A percentile compares a stretch with the other conserved stretches of the same genome.
Conservation (phyloP, 1,284 basidiomycete species). For the Fistulina hepatica region DNA sequence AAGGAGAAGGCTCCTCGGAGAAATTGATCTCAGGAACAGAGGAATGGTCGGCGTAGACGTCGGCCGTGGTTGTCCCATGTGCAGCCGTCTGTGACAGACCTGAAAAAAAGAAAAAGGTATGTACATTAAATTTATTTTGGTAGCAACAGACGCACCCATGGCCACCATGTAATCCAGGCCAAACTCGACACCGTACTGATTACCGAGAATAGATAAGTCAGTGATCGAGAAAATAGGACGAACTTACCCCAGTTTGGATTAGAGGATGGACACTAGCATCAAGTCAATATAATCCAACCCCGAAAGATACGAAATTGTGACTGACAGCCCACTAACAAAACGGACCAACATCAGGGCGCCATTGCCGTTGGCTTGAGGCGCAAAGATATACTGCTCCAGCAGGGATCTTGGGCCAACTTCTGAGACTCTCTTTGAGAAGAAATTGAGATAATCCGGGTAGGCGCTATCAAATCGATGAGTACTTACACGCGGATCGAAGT, state of each 20-base stretch:
- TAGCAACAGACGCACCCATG: constrained; percentile 26
- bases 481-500: neutral
- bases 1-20: constrained; percentile 20
- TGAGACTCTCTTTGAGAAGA: constrained; percentile 42
- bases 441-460: constrained; percentile 44
- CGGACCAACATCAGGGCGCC: constrained; percentile 43
- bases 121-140: neutral
- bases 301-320: constrained; percentile 9
- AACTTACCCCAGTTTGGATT: constrained; percentile 52
- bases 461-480: constrained; percentile 15
- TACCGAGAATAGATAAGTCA: constrained; percentile 1
- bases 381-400: constrained; percentile 46
- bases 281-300: constrained; percentile 7
- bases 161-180: constrained; percentile 42
- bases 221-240: neutral
- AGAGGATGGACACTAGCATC: constrained; percentile 43
- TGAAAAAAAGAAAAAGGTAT: constrained; percentile 11
- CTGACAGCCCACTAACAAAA: constrained; percentile 46
- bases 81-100: constrained; percentile 48
- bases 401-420: constrained; percentile 31
- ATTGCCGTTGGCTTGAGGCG: constrained; percentile 34
- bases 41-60: constrained; percentile 9
- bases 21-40: constrained; percentile 10
- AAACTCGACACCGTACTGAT: constrained; percentile 52
- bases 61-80: constrained; percentile 26